phyloP scores from a whole-genome alignment of 2,329 filamentous ascomycete species.

The Penicillium capsulatum region DNA sequence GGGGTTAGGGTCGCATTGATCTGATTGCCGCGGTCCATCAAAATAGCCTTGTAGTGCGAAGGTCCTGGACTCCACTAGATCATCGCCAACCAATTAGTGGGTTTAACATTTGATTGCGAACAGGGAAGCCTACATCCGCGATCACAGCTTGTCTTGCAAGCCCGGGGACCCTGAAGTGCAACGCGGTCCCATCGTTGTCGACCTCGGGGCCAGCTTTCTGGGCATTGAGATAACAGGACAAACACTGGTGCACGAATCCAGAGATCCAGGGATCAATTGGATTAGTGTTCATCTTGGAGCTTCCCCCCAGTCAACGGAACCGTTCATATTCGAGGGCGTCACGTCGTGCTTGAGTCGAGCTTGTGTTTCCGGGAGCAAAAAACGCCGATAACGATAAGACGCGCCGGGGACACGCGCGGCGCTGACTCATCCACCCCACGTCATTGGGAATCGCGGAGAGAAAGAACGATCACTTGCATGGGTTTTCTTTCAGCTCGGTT shows the following conservation, averaged over 20 bases:
- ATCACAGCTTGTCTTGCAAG: constrained; percentile 24
- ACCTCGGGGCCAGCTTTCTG: constrained; percentile 12
- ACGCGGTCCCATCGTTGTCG: constrained; percentile 34
- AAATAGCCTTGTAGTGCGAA: constrained; percentile 17
- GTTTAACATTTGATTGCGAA: too few species aligned
- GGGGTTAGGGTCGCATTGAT: constrained; percentile 32
- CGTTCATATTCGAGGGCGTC: too few species aligned
- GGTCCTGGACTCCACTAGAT: constrained; percentile 28
- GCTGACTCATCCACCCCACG: constrained; percentile 28
- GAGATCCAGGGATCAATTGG: constrained; percentile 21
- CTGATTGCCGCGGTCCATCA: constrained; percentile 36
- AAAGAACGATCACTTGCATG: constrained; percentile 3
- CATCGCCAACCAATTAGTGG: constrained; percentile 1
- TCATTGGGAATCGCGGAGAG: constrained; percentile 28
- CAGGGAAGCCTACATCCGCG: constrained; percentile 24
- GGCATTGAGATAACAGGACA: constrained; percentile 19
- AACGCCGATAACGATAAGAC: constrained; percentile 13
- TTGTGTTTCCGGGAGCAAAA: not conserved
- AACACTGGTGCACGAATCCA: constrained; percentile 21
- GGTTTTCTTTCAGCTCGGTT: not conserved
- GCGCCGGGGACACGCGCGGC: constrained; percentile 3
- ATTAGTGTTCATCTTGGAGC: too few species aligned
- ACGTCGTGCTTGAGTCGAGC: too few species aligned
- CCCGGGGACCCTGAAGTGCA: constrained; percentile 26
- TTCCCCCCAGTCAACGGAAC: too few species aligned